Evolutionary conservation across 768 basidiomycete genomes (phyloP).

Genomic region (Boletales sp.): DNA sequence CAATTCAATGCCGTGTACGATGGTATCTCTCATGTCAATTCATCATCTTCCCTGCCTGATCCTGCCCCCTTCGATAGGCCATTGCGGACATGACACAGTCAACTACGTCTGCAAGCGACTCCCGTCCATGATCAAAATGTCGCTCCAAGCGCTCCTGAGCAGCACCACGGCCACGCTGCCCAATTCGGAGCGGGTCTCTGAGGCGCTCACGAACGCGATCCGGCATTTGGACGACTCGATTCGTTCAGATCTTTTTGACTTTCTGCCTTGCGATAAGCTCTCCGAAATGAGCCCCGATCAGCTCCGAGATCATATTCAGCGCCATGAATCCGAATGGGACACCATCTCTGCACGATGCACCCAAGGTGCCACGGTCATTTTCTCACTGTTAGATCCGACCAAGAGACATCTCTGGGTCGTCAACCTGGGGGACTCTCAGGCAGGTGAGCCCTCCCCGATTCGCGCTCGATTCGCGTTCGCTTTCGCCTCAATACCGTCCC

Average conservation of each 20-base stretch:
- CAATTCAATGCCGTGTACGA: conserved; percentile 45
- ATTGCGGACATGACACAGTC: conserved; percentile 47
- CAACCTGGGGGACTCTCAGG: conserved; percentile 35
- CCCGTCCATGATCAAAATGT: conserved; percentile 37
- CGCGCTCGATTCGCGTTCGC: too few species aligned
- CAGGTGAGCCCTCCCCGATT: conserved; percentile 25
- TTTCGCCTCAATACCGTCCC: not conserved
- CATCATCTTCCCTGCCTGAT: conserved; percentile 4
- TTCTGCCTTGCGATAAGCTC: conserved; percentile 39
- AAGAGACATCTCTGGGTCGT: conserved; percentile 30
- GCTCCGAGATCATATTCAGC: conserved; percentile 39
- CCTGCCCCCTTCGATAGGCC: conserved; percentile 31
- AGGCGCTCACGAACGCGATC: conserved; percentile 37
- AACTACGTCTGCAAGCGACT: conserved; percentile 40
- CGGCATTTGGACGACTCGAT: conserved; percentile 41
- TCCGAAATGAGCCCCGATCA: conserved; percentile 35
- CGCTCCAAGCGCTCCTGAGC: conserved; percentile 35
- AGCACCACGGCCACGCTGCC: conserved; percentile 18
- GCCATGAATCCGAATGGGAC: conserved; percentile 36
- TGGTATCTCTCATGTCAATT: conserved; percentile 24
- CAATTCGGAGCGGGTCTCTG: conserved; percentile 35
- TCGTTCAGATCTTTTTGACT: conserved; percentile 38
- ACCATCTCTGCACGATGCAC: conserved; percentile 30
- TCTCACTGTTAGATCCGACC: conserved; percentile 29
- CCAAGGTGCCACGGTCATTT: conserved; percentile 31